Percentiles rank a stretch among this genome's conserved stretches.
These are phyloP conservation scores for Metschnikowia rubicola DNA, from an alignment of 805 yeast genomes.

Conservation along the genomic window DNA sequence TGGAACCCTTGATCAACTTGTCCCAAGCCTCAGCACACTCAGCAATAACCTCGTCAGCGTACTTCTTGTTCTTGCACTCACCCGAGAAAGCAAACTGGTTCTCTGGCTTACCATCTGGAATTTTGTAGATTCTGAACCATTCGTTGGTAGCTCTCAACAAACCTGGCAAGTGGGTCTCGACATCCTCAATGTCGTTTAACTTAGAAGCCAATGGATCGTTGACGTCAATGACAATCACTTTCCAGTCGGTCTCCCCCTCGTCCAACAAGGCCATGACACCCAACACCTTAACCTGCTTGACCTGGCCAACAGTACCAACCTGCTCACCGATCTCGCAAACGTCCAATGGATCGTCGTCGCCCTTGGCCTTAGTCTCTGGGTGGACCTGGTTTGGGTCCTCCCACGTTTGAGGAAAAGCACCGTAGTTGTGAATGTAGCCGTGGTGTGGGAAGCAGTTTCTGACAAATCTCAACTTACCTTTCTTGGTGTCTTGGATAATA, in stretches of 20 bases:
- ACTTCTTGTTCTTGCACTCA: constrained; percentile 52
- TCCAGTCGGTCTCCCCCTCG: constrained; percentile 98
- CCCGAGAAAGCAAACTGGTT: constrained; percentile 76
- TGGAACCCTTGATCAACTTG: constrained; percentile 43
- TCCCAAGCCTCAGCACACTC: constrained; percentile 66
- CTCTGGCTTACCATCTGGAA: constrained; percentile 76
- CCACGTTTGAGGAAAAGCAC: constrained; percentile 94
- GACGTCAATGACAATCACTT: constrained; percentile 66
- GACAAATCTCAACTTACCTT: constrained; percentile 72
- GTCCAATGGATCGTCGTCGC: constrained; percentile 48
- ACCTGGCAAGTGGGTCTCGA: constrained; percentile 66
- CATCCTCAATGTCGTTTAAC: constrained; percentile 64
- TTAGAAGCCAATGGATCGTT: constrained; percentile 62
- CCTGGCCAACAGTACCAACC: constrained; percentile 46
- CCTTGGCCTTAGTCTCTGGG: constrained; percentile 44
- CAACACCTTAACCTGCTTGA: constrained; percentile 54
- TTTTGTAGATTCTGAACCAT: constrained; percentile 84
- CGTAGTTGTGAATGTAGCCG: constrained; percentile 85
- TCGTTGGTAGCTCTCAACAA: constrained; percentile 61
- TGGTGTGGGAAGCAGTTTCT: constrained; percentile 77
- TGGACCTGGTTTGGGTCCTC: constrained; percentile 75
- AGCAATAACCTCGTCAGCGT: constrained; percentile 25
- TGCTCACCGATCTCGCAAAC: constrained; percentile 49
- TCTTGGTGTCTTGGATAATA: constrained; percentile 73
- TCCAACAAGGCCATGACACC: constrained; percentile 79